Percentiles rank a stretch among this genome's conserved stretches.
Conservation (phyloP, 2,329 filamentous ascomycete species). For the Calycina herbarum region DNA sequence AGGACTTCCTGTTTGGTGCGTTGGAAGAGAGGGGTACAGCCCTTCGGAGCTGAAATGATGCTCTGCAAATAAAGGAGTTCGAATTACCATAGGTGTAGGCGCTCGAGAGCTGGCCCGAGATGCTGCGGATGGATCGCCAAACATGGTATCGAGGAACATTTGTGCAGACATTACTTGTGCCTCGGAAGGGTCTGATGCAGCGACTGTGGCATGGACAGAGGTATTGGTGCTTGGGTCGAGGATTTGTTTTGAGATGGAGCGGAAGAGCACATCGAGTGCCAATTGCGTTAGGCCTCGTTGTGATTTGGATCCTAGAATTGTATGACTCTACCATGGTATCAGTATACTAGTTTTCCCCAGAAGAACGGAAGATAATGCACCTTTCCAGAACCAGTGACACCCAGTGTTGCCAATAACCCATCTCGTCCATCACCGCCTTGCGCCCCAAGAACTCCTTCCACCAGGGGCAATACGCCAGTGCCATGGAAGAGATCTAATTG, state of each 20-base stretch:
- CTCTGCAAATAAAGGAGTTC: slow-evolving; percentile 37
- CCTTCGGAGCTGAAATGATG: slow-evolving; percentile 16
- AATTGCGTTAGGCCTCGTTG: slow-evolving; percentile 92
- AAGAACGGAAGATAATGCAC: slow-evolving; percentile 46
- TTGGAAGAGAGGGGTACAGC: slow-evolving; percentile 30
- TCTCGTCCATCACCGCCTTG: slow-evolving; percentile 78
- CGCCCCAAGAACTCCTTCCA: slow-evolving; percentile 77
- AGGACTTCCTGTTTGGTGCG: slow-evolving; percentile 32
- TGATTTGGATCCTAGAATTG: slow-evolving; percentile 82
- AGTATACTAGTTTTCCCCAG: slow-evolving; percentile 7
- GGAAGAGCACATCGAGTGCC: slow-evolving; percentile 84
- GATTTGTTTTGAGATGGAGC: slow-evolving; percentile 72
- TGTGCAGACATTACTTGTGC: slow-evolving; percentile 72
- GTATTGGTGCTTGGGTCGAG: slow-evolving; percentile 60
- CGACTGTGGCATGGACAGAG: slow-evolving; percentile 70
- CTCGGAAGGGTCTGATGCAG: slow-evolving; percentile 77
- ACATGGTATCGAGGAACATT: slow-evolving; percentile 77
- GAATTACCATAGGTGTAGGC: slow-evolving; percentile 68
- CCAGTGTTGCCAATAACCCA: slow-evolving; percentile 85
- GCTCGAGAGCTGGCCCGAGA: slow-evolving; percentile 64
- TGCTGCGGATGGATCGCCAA: slow-evolving; percentile 60
- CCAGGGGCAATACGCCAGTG: slow-evolving; percentile 70
- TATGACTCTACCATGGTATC: slow-evolving; percentile 70
- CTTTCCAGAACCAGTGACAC: slow-evolving; percentile 95
- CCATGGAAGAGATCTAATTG: slow-evolving; percentile 87